Conservation (phyloP, 2,329 filamentous ascomycete genomes). For the Cryphonectria radicalis region DNA sequence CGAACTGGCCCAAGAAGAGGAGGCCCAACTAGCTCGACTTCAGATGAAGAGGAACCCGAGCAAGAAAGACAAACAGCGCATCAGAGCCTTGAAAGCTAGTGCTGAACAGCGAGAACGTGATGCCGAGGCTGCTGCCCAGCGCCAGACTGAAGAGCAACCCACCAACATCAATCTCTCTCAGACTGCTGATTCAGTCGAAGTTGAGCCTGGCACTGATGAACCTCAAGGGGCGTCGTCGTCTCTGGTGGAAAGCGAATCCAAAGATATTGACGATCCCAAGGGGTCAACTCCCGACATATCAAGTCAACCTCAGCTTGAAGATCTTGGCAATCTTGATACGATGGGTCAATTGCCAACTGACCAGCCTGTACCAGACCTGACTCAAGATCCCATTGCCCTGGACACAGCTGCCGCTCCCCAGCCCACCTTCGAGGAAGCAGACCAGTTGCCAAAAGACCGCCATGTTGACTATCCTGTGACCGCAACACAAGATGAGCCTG, state of each 20-base stretch:
- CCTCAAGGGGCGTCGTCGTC: background rate
- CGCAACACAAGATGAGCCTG: slow-evolving; percentile 1
- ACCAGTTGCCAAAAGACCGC: background rate
- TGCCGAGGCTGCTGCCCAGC: slow-evolving; percentile 14
- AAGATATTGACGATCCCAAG: background rate
- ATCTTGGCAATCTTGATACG: background rate
- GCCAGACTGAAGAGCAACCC: background rate
- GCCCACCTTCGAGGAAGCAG: background rate
- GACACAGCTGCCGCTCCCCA: background rate
- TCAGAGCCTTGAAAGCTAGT: slow-evolving; percentile 21
- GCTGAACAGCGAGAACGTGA: slow-evolving; percentile 23
- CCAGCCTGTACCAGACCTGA: background rate
- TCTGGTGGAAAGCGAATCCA: background rate
- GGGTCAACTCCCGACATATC: background rate
- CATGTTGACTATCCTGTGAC: background rate
- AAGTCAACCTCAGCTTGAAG: background rate
- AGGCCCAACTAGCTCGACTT: slow-evolving; percentile 20
- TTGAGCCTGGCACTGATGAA: background rate
- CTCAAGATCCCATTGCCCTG: background rate
- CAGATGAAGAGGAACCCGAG: slow-evolving; percentile 24
- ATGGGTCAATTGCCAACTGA: background rate
- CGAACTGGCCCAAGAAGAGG: slow-evolving; percentile 16
- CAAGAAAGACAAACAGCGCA: slow-evolving; percentile 27
- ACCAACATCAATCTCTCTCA: background rate
- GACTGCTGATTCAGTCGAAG: background rate